A percentile compares a stretch with the other conserved stretches of the same genome.
Evolutionary conservation across 345 rosid species (phyloP).

Genomic region (Eucalyptus victrix): DNA sequence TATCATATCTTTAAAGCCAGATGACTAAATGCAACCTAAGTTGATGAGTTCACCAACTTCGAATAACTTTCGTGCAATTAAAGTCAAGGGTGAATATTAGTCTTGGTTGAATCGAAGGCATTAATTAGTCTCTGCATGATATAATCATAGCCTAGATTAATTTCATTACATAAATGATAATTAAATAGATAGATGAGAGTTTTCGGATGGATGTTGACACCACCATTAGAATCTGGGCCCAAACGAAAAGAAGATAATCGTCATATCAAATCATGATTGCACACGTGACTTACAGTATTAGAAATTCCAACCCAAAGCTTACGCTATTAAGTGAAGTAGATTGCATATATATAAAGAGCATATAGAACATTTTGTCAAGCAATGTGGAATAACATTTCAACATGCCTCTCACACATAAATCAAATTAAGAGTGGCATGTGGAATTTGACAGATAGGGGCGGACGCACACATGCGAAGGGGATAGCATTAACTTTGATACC

Average conservation of each 20-base stretch:
- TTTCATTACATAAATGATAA: background rate
- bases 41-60: background rate
- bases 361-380: background rate
- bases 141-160: background rate
- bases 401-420: background rate
- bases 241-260: background rate
- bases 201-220: background rate
- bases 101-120: background rate
- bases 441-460: background rate
- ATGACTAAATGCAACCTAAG: background rate
- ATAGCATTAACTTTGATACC: background rate
- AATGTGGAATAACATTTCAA: background rate
- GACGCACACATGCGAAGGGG: background rate
- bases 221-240: background rate
- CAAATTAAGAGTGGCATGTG: background rate
- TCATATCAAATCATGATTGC: background rate
- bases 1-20: too few species aligned
- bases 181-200: background rate
- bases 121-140: background rate
- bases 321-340: background rate
- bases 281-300: background rate
- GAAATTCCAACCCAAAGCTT: background rate
- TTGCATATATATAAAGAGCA: fast-evolving
- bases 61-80: background rate
- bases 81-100: background rate